Conservation (phyloP, 805 yeast genomes). For the Ogataea philodendri region DNA sequence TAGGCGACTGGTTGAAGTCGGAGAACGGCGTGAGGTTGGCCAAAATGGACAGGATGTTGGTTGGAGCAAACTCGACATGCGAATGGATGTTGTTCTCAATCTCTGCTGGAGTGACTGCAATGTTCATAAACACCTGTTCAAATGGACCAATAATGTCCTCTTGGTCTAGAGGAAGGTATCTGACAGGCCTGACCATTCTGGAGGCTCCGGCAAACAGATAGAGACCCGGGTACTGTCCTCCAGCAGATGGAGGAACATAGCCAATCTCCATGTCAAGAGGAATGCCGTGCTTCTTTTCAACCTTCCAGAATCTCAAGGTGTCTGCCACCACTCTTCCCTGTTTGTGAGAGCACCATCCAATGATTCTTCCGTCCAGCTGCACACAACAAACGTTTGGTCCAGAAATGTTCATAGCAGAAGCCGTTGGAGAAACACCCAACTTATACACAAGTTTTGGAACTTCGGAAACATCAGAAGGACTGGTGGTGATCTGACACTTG, state of each 20-base stretch:
- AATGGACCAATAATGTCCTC: slow-evolving; percentile 93
- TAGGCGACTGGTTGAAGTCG: slow-evolving; percentile 97
- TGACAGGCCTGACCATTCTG: slow-evolving; percentile 94
- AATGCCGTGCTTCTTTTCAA: slow-evolving; percentile 71
- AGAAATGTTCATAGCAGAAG: slow-evolving; percentile 62
- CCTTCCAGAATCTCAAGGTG: slow-evolving; percentile 89
- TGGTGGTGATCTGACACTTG: slow-evolving; percentile 84
- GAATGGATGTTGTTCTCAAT: slow-evolving; percentile 77
- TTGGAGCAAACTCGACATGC: slow-evolving; percentile 94
- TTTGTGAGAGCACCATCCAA: slow-evolving; percentile 93
- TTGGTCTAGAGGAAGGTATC: slow-evolving; percentile 80
- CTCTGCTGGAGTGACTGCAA: slow-evolving; percentile 93
- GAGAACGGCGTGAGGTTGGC: slow-evolving; percentile 98
- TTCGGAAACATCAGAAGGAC: slow-evolving; percentile 65
- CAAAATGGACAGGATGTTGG: slow-evolving; percentile 88
- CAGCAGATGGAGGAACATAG: slow-evolving; percentile 90
- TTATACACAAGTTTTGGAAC: slow-evolving; percentile 65
- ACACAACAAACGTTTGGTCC: slow-evolving; percentile 89
- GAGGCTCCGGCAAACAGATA: slow-evolving; percentile 89
- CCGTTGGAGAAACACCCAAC: slow-evolving; percentile 80
- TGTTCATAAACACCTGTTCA: slow-evolving; percentile 95
- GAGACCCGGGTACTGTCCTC: slow-evolving; percentile 97
- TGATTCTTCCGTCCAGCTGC: slow-evolving; percentile 86
- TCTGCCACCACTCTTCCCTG: slow-evolving; percentile 86
- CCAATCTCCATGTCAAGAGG: slow-evolving; percentile 92